Base-by-base conservation (phyloP, 176 grass and related monocot species). In the Alopecurus myosuroides region DNA sequence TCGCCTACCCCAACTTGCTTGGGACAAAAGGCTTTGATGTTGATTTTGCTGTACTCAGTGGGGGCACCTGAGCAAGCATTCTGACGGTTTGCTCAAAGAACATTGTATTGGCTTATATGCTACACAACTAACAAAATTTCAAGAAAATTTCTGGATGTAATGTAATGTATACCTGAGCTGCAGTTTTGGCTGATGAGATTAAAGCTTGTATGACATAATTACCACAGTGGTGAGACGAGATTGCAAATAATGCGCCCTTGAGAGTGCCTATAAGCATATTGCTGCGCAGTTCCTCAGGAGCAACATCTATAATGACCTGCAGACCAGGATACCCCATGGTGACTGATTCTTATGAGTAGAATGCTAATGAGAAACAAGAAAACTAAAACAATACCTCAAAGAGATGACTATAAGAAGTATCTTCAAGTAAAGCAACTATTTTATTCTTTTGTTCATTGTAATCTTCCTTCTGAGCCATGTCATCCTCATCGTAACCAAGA, bases 161-260 rank as follows among this genome's bases (percentile, higher is more conserved):
- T 34, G 22, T 65, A 31, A 3, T 35, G 53, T 79, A 62, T 95
- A 95, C 93, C 70, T 95, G 96, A 88, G 95, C 91, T 65, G 81
- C 85, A 56, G 83, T 92, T 92, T 87, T 98, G 33, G 91, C 88
- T 73, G 93, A 95, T 85, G 96, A 92, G 88, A 98, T 86, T 72
- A 98, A 81, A 83, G 93, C 85, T 90, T 98, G 96, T 63, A 93
- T 91, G 68, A 95, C 93, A 94, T 88, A 98, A 80, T 98, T 98
- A 40, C 93, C 96, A 88, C 88, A 98, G 22, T 84, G 63, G 81
- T 94, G 93, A 80, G 93, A 95, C 37, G 96, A 95, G 31, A 98
- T 95, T 45, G 87, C 70, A 89, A 98, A 95, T 86, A 98, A 75
- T 49, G 83, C 85, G 84, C 89, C 91, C 40, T 79, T 92, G 35